Base-by-base conservation (phyloP, 768 basidiomycete species). In the Trametes villosa region DNA sequence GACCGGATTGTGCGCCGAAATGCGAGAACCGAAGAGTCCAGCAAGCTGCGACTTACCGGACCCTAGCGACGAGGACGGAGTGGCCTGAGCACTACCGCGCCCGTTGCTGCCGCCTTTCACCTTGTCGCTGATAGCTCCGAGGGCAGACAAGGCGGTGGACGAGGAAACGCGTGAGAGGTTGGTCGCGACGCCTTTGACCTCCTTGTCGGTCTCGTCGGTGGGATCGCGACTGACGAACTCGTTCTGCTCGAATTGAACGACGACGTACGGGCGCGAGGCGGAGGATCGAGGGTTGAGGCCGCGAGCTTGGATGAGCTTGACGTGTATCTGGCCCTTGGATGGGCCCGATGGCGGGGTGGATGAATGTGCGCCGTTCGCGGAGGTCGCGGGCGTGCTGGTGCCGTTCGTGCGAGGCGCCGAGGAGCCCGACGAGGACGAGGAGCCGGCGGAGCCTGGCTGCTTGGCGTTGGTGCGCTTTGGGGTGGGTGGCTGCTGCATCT, bases 221-320 rank as follows among this genome's bases (percentile, higher is more conserved):
- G 94, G 92, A 73, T 96, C 92, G 45, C 97, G 80, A 67, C 88
- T 88, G 73, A 99, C 88, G 71, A 98, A 99, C 76, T 99, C 97
- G 82, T 94, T 98, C 76, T 98, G 92, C 79, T 99, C 97, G 76
- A 98, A 99, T 75, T 95, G 91, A 67, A 96, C 95, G 73, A 98
- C 96, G 68, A 95, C 92, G 73, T 99, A 98, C 18, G 95, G 92
- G 0, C 86, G 81, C 4, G 91, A 86, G 63, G 79, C 72, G 42
- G 82, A 68, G 15, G 86, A 82, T 44, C 81, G 81, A 53, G 94
- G 88, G 64, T 87, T 87, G 72, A 99, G 88, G 11, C 83, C 85
- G 48, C 93, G 85, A 13, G 93, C 97, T 65, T 89, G 87, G 75
- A 99, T 94, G 72, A 99, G 86, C 76, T 98, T 98, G 76, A 99